These are phyloP conservation scores for Physcomitrium patens DNA, from an alignment of 225 moss, liverwort and hornwort genomes.

Conservation along the genomic window DNA sequence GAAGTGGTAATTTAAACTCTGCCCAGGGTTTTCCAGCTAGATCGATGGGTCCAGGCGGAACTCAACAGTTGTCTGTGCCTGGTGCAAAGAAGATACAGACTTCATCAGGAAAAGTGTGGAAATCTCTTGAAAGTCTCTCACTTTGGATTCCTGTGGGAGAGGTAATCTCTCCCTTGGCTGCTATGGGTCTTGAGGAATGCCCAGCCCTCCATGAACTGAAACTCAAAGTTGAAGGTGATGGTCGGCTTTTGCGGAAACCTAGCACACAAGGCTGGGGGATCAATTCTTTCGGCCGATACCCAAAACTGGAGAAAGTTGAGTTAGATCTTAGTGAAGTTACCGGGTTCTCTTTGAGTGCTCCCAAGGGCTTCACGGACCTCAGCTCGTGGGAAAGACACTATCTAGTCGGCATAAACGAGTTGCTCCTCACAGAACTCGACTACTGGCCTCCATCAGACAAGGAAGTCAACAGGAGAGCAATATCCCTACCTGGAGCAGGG, in stretches of 20 bases:
- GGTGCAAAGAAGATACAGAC: conserved; percentile 17
- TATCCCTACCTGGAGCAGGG: conserved; percentile 79
- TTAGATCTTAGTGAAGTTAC: conserved; percentile 84
- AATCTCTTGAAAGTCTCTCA: conserved; percentile 59
- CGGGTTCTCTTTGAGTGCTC: conserved; percentile 80
- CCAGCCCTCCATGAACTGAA: conserved; percentile 64
- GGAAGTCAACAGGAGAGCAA: conserved; percentile 63
- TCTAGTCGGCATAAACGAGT: conserved; percentile 53
- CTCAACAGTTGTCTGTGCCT: conserved; percentile 3
- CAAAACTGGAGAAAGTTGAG: conserved; percentile 61
- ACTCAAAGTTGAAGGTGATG: conserved; percentile 81
- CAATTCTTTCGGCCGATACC: conserved; percentile 58
- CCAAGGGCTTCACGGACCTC: conserved; percentile 63
- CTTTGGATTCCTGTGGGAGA: conserved; percentile 75
- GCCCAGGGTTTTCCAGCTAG: conserved; percentile 10
- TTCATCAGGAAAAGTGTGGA: conserved; percentile 60
- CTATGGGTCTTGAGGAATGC: conserved; percentile 79
- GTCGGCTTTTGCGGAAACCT: conserved; percentile 54
- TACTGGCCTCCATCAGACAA: conserved; percentile 90
- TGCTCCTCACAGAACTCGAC: conserved; percentile 69
- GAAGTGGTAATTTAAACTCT: not conserved
- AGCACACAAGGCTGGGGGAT: conserved; percentile 63
- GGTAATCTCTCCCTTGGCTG: conserved; percentile 61
- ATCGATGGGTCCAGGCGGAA: conserved; percentile 4
- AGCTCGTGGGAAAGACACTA: conserved; percentile 85